Evolutionary conservation across 2,329 filamentous ascomycete species (phyloP), one percentile per base, ranked within the genome.

Genomic region (Penicillium glabrum): DNA sequence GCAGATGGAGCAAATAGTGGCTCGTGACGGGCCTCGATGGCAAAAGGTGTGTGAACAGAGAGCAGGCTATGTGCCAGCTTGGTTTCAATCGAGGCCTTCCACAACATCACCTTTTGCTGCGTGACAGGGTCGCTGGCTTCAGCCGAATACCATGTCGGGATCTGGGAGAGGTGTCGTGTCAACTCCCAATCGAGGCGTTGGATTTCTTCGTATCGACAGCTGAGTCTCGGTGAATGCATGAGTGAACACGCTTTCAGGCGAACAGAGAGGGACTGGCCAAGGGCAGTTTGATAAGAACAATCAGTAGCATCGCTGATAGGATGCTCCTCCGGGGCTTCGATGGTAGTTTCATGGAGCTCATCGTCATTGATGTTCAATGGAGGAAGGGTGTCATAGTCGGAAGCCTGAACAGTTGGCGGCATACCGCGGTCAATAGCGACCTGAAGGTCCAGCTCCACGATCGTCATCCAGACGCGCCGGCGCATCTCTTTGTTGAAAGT

Each of bases 381-480:
- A 5, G 78, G 68, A 9, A 73, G 71, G 4, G 76, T 77, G 58
- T 86, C 82, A 56, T 80, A 83, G 51, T 79, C 75, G 1, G 69
- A 69, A 13, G 69, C 67, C 44, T 75, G 75, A 14, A 79, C 54
- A 1, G 72, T 73, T 39, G 82, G 79, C 3, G 80, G 78, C 72
- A 86, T 80, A 1, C 84, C 84, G 13, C 77, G 75, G 58, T 85
- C 82, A 14, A 85, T 70, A 1, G 82, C 81, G 0, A 81, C 76
- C 61, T 85, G 82, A 2, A 85, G 67, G 54, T 86, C 83, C 26
- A 86, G 69, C 61, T 86, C 83, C 10, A 82, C 69, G 10, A 85
- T 81, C 1, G 83, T 84, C 2, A 75, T 76, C 84, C 84, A 86
- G 3, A 86, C 70, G 44, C 83, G 76, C 51, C 81, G 76, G 51